Conservation (phyloP, 2,329 filamentous ascomycete species). For the Talaromyces sp. region DNA sequence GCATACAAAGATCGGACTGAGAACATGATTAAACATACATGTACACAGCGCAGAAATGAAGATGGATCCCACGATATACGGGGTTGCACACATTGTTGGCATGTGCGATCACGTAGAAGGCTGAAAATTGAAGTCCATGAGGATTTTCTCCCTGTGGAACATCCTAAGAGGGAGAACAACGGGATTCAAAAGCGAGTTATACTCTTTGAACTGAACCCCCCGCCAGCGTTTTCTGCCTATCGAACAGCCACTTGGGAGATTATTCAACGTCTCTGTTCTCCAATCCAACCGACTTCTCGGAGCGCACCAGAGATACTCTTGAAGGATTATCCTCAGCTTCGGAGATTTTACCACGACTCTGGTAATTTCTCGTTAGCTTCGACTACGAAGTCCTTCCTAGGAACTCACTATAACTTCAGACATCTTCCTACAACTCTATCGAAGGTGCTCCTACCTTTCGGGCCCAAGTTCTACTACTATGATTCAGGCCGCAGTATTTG, state of each 20-base stretch:
- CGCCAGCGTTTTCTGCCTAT: slow-evolving; percentile 45
- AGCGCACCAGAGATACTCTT: background rate
- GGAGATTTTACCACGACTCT: background rate
- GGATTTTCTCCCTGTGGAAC: slow-evolving; percentile 42
- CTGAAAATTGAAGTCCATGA: slow-evolving; percentile 48
- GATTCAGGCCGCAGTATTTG: background rate
- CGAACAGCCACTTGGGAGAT: slow-evolving; percentile 51
- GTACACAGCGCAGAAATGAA: slow-evolving; percentile 22
- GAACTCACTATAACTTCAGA: slow-evolving; percentile 46
- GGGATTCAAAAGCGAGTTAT: slow-evolving; percentile 21
- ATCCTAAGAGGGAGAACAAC: background rate
- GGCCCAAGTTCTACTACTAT: background rate
- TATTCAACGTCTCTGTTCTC: slow-evolving; percentile 30
- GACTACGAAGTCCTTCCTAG: slow-evolving; percentile 42
- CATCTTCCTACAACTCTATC: slow-evolving; percentile 39
- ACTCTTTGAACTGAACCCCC: slow-evolving; percentile 50
- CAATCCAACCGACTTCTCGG: slow-evolving; percentile 19
- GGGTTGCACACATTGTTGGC: slow-evolving; percentile 44
- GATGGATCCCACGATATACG: slow-evolving; percentile 28
- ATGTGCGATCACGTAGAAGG: slow-evolving; percentile 29
- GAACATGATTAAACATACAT: slow-evolving; percentile 29
- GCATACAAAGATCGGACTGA: slow-evolving; percentile 36
- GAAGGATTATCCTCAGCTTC: background rate
- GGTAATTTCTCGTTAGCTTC: slow-evolving; percentile 40
- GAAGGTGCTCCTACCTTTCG: slow-evolving; percentile 8